Base-by-base conservation (phyloP, 2,329 filamentous ascomycete genomes). In the Phialemoniopsis sp. region DNA sequence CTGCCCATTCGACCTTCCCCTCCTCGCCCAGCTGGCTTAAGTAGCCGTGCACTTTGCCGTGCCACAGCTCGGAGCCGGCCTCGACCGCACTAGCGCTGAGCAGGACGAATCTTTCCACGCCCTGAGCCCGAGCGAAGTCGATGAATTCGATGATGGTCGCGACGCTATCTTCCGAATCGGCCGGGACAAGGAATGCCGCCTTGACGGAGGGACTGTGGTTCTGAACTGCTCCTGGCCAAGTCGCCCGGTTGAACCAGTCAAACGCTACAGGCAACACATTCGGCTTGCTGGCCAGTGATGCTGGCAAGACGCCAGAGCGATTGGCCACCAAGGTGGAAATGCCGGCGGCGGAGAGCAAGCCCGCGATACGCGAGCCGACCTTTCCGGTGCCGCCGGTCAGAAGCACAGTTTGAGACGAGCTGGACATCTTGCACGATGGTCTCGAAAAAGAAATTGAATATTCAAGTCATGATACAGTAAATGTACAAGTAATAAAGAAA, bases 351-450 rank as follows among this genome's bases (percentile, higher is more conserved):
- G 56, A 46, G 12, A 70, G 56, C 4, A 64, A 54, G 13, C 45
- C 42, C 29, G 60, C 60, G 26, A 72, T 51, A 21, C 62, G 60
- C 13, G 53, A 53, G 32, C 61, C 60, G 2, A 70, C 59, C 36
- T 68, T 72, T 40, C 70, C 68, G 1, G 63, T 68, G 32, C 69
- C 69, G 34, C 68, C 68, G 3, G 62, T 52, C 8, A 73, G 48
- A 30, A 73, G 58, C 30, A 72, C 21, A 18, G 34, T 36, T 46
- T n/a, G n/a, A n/a, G n/a, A n/a, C n/a, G n/a, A n/a, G n/a, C n/a
- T n/a, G n/a, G n/a, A n/a, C n/a, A n/a, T n/a, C n/a, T n/a, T n/a
- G n/a, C n/a, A n/a, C n/a, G n/a, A n/a, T n/a, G n/a, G n/a, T n/a
- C n/a, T n/a, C n/a, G n/a, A n/a, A n/a, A n/a, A n/a, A n/a, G n/a